Base-by-base conservation (phyloP, 768 basidiomycete species). In the Leccinum rimulosum region DNA sequence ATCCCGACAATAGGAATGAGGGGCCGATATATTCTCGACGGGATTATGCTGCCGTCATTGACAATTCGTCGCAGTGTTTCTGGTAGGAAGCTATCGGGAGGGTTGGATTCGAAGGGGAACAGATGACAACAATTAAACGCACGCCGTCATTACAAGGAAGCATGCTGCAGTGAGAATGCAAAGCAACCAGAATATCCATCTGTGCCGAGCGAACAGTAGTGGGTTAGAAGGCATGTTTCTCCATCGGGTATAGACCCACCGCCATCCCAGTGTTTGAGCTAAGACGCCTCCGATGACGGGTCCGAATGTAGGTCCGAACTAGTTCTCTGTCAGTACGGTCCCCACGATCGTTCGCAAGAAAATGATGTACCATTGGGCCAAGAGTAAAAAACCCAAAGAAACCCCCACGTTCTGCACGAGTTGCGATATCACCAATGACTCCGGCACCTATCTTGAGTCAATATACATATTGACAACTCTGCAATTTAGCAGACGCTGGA, bases 361-460 rank as follows among this genome's bases (percentile, higher is more conserved):
- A 17, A 40, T 3, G 22, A 40, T 64, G 45, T 61, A 84, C 86
- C 79, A 85, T 79, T n/a, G 87, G 85, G 0, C 88, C 88, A 3
- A 88, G 58, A 36, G 73, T 78, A 70, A 84, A 90, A 8, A 89
- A 52, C 3, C 91, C 92, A 56, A 85, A 81, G 72, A 86, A 91
- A 7, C 84, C 82, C 17, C 89, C 93, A 36, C 92, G 77, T 73
- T 94, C 91, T 38, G 82, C 79, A 0, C 83, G 85, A 2, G 81
- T 81, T 6, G 89, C 82, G 28, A 95, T 87, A 68, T 95, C 93
- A 2, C 84, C 84, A 56, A 95, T 82, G 6, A 90, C 84, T 6
- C 93, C 93, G 35, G 88, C 84, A 54, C 87, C 87, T 84, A 62
- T 40, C 28, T 40, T 30, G 14, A 22, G 11, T 67, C 14, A 60